These are phyloP conservation scores for Aspergillus hortae DNA, from an alignment of 2,329 filamentous ascomycete species.

Conservation along the genomic window DNA sequence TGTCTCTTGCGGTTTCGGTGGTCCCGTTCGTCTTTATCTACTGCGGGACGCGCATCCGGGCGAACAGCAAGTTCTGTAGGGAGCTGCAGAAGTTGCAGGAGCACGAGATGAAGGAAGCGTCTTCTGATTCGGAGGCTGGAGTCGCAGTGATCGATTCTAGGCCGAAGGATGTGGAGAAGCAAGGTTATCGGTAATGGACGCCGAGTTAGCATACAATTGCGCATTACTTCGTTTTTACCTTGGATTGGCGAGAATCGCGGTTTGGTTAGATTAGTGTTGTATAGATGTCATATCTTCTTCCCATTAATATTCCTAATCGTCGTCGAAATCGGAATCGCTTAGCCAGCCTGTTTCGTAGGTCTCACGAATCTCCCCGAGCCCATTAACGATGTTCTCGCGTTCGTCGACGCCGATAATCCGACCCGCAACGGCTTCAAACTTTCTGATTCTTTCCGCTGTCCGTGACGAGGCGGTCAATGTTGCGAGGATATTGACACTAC, in stretches of 20 bases:
- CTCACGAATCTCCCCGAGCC: constrained; percentile 76
- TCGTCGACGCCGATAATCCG: constrained; percentile 69
- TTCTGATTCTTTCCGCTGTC: constrained; percentile 66
- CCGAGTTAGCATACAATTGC: background rate
- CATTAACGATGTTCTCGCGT: constrained; percentile 76
- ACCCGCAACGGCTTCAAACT: constrained; percentile 61
- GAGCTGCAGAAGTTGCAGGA: background rate
- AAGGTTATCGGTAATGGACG: background rate
- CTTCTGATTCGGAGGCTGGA: background rate
- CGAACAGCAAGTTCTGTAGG: constrained; percentile 17
- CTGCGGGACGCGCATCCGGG: constrained; percentile 24
- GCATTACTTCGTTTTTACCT: background rate
- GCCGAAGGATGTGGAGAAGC: background rate
- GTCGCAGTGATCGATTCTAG: background rate
- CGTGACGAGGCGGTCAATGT: constrained; percentile 71
- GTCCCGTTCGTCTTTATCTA: constrained; percentile 32
- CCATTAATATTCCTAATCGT: constrained; percentile 29
- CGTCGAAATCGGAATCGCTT: constrained; percentile 55
- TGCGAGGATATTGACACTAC: constrained; percentile 47
- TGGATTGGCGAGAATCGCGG: background rate
- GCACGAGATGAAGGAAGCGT: background rate
- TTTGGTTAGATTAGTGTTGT: background rate
- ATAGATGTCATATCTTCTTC: background rate
- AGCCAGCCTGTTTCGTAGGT: constrained; percentile 87
- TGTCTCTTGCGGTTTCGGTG: constrained; percentile 22